These are phyloP conservation scores for Sicyos baderoa DNA, from an alignment of 306 rosid species.

Conservation along the genomic window DNA sequence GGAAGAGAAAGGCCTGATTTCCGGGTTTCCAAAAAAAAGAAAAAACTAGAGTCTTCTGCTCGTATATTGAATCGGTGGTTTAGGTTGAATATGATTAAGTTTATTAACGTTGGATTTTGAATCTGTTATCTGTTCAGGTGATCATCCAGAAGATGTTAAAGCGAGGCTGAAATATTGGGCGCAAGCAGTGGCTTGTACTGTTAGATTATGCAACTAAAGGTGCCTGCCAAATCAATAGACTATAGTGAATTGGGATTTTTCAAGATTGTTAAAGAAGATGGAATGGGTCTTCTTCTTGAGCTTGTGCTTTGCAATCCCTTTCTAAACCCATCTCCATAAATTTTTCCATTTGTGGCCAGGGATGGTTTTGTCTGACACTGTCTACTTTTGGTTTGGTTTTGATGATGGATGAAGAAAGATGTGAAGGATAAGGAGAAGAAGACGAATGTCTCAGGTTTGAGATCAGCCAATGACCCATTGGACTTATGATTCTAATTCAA, in stretches of 20 bases:
- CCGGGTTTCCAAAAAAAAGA: too few species aligned
- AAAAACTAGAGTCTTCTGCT: not conserved
- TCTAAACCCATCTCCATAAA: not conserved
- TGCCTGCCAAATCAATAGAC: too few species aligned
- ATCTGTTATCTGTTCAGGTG: conserved; percentile 43
- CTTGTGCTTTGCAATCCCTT: conserved; percentile 7
- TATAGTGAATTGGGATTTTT: not conserved
- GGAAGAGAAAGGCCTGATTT: too few species aligned
- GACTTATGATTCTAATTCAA: conserved; percentile 12
- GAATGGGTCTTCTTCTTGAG: conserved; percentile 11
- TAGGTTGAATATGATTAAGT: not conserved
- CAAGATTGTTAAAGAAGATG: not conserved
- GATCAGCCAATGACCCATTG: conserved; percentile 1
- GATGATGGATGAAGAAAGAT: conserved; percentile 7
- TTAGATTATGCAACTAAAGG: too few species aligned
- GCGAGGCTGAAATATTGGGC: conserved; percentile 95
- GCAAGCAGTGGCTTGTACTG: conserved; percentile 84
- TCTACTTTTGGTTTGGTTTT: not conserved
- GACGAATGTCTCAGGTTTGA: conserved; percentile 20
- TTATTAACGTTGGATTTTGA: not conserved
- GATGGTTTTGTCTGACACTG: not conserved
- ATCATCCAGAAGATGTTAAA: conserved; percentile 83
- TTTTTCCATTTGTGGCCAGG: not conserved
- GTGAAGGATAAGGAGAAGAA: not conserved
- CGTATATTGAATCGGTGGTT: not conserved